These are phyloP conservation scores for Nepenthes alata DNA, from an alignment of 179 eudicot species.

Conservation along the genomic window DNA sequence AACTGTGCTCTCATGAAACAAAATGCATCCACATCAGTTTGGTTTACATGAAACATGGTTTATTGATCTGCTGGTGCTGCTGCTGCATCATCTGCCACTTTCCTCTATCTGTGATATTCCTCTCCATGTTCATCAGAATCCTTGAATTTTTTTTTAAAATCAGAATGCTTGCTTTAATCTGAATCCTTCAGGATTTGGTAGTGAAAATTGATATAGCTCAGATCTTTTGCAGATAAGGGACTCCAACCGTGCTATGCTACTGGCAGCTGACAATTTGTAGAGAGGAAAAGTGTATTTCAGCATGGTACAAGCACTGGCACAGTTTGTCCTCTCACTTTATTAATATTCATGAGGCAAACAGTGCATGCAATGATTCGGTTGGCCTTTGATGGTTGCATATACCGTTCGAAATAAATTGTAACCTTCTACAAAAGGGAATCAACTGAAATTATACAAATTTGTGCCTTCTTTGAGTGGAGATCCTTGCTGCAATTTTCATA, in stretches of 20 bases:
- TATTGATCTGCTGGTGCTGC: too few relatives aligned
- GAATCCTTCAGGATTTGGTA: neutral
- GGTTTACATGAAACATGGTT: too few relatives aligned
- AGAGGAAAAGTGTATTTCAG: constrained; percentile 66
- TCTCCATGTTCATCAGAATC: neutral
- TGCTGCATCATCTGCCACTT: too few relatives aligned
- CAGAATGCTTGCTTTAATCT: too few relatives aligned
- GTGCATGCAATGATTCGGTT: neutral
- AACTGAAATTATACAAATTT: neutral
- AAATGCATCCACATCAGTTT: too few relatives aligned
- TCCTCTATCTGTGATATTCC: too few relatives aligned
- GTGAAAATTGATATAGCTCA: neutral
- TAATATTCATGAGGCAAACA: neutral
- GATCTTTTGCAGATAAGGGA: constrained; percentile 63
- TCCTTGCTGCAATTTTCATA: neutral
- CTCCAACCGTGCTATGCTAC: constrained; percentile 92
- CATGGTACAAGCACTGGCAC: constrained; percentile 38
- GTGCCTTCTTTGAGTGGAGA: neutral
- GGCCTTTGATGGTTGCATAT: too few relatives aligned
- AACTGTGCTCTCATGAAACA: too few relatives aligned
- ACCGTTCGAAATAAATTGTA: too few relatives aligned
- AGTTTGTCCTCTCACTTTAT: neutral
- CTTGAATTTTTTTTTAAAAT: neutral
- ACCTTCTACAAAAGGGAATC: too few relatives aligned
- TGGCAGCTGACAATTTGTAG: constrained; percentile 54